Percentiles rank a stretch among this genome's conserved stretches.
phyloP scores from a whole-genome alignment of 441 rosid genomes.

The Gossypium schwendimanii region DNA sequence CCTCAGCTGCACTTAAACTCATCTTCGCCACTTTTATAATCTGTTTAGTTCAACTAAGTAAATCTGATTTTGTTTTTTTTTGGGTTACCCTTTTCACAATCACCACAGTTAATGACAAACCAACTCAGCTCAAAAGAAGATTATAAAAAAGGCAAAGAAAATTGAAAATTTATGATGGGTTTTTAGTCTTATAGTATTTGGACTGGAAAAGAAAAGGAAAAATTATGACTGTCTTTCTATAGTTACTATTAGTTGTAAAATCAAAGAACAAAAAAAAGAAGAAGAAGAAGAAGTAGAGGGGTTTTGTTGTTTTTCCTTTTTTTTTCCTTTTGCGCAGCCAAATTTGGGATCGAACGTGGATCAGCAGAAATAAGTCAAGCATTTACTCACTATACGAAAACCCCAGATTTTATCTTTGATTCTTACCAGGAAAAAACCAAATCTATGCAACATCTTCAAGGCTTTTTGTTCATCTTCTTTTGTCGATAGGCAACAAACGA shows the following conservation, averaged over 20 bases:
- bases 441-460: slow-evolving; percentile 12
- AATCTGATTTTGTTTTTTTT: not conserved
- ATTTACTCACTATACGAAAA: slow-evolving; percentile 11
- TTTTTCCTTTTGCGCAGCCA: slow-evolving; percentile 31
- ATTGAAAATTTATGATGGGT: not conserved
- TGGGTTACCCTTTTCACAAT: not conserved
- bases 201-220: not conserved
- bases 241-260: not conserved
- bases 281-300: not conserved
- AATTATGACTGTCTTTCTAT: not conserved
- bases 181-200: not conserved
- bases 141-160: not conserved
- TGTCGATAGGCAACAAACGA: not conserved
- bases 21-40: slow-evolving; percentile 50
- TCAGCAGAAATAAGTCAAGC: slow-evolving; percentile 28
- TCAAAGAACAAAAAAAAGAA: not conserved
- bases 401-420: slow-evolving; percentile 10
- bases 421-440: slow-evolving; percentile 24
- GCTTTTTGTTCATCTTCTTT: slow-evolving; percentile 4
- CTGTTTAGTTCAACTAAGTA: slow-evolving; percentile 7
- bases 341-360: slow-evolving; percentile 32
- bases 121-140: not conserved
- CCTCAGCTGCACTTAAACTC: slow-evolving; percentile 50
- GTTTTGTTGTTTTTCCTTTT: not conserved
- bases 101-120: slow-evolving; percentile 3